Conservation (phyloP, 1,139 yeast species). For the Diutina scorzettiae region DNA sequence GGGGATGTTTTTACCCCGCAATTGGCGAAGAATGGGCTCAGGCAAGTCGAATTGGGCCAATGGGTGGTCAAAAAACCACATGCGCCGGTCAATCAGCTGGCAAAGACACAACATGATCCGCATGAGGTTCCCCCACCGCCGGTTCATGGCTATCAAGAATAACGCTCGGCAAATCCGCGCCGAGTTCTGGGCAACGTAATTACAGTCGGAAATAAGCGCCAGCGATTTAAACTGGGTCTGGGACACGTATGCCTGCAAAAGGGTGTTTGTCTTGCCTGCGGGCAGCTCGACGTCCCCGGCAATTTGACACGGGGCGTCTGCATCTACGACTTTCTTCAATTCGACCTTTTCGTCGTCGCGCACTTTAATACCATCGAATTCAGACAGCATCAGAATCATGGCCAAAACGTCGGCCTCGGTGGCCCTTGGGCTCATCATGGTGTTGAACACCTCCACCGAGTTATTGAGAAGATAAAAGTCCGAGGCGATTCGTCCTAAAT, state of each 20-base stretch:
- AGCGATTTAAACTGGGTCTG: conserved; percentile 63
- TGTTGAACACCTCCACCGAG: conserved; percentile 82
- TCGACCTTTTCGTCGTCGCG: conserved; percentile 83
- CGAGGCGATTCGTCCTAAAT: conserved; percentile 87
- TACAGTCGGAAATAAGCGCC: conserved; percentile 73
- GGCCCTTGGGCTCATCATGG: conserved; percentile 71
- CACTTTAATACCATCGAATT: conserved; percentile 81
- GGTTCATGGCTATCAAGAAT: conserved; percentile 70
- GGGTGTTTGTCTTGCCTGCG: conserved; percentile 77
- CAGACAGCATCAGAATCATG: conserved; percentile 86
- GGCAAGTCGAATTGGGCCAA: conserved; percentile 77
- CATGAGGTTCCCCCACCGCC: conserved; percentile 83
- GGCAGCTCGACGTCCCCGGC: conserved; percentile 69
- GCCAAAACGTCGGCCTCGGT: conserved; percentile 88
- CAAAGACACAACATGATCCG: conserved; percentile 68
- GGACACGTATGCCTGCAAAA: conserved; percentile 82
- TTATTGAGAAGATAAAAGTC: conserved; percentile 83
- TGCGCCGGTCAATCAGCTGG: conserved; percentile 69
- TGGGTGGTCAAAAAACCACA: conserved; percentile 92
- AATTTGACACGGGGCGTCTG: conserved; percentile 65
- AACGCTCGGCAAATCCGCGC: conserved; percentile 88
- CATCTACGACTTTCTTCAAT: conserved; percentile 48
- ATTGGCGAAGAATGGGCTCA: conserved; percentile 45
- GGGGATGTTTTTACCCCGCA: conserved; percentile 54
- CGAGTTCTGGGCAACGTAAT: conserved; percentile 91